Conservation (phyloP, 106 monocot species). For the Narthecium ossifragum region DNA sequence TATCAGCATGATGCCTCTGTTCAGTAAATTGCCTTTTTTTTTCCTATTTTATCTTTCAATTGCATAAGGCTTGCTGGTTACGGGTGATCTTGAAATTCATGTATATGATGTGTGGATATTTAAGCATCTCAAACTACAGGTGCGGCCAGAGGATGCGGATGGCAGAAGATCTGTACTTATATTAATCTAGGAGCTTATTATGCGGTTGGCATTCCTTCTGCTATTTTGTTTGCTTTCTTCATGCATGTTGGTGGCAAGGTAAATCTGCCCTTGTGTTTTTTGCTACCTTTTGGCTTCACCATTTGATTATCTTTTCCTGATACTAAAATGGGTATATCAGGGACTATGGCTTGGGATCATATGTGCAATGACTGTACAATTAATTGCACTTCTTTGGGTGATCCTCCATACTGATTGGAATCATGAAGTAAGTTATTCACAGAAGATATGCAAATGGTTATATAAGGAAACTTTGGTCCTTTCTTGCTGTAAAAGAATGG, state of each 20-base stretch:
- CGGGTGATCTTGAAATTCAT: too few relatives aligned
- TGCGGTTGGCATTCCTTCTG: slow-evolving; percentile 16
- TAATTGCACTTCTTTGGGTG: neutral
- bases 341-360: neutral
- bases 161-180: slow-evolving; percentile 17
- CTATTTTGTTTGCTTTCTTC: slow-evolving; percentile 19
- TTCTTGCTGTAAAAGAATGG: too few relatives aligned
- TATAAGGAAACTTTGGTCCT: too few relatives aligned
- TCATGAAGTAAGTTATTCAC: neutral
- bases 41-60: too few relatives aligned
- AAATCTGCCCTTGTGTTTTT: neutral
- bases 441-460: too few relatives aligned
- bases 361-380: neutral
- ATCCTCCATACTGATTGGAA: neutral
- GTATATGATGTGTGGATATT: too few relatives aligned
- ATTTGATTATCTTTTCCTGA: neutral
- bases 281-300: neutral
- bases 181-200: slow-evolving; percentile 26
- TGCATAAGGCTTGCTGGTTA: too few relatives aligned
- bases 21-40: too few relatives aligned
- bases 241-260: slow-evolving; percentile 17
- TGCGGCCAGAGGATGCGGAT: slow-evolving; percentile 28
- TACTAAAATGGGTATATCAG: neutral
- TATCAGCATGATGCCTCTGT: too few relatives aligned
- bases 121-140: too few relatives aligned